These are phyloP conservation scores for Colletotrichum zoysiae DNA, from an alignment of 2,329 filamentous ascomycete species.

Conservation along the genomic window DNA sequence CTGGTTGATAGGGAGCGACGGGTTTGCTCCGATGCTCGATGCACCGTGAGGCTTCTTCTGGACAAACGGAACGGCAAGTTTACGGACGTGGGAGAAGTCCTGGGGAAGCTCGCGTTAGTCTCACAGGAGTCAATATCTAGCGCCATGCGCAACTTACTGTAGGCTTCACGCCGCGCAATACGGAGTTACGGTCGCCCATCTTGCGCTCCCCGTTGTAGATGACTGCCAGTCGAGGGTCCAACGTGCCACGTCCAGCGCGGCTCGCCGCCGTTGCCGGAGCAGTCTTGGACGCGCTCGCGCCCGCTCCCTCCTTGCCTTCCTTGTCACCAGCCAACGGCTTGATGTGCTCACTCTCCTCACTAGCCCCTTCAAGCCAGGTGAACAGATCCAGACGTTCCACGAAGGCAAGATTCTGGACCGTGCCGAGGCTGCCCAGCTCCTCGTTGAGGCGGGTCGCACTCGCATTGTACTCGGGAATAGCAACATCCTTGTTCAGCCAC, in stretches of 20 bases:
- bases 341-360: slow-evolving; percentile 93
- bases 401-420: slow-evolving; percentile 90
- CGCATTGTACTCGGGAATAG: slow-evolving; percentile 91
- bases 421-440: slow-evolving; percentile 75
- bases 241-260: slow-evolving; percentile 71
- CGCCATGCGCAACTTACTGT: slow-evolving; percentile 69
- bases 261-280: slow-evolving; percentile 57
- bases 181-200: slow-evolving; percentile 92
- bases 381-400: slow-evolving; percentile 92
- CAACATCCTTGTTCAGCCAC: slow-evolving; percentile 92
- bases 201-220: slow-evolving; percentile 93
- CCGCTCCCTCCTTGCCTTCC: slow-evolving; percentile 56
- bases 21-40: slow-evolving; percentile 55
- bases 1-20: slow-evolving; percentile 66
- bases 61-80: slow-evolving; percentile 84
- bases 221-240: slow-evolving; percentile 85
- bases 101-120: slow-evolving; percentile 51
- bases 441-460: slow-evolving; percentile 85
- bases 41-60: slow-evolving; percentile 66
- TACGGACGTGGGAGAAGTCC: slow-evolving; percentile 96
- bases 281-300: slow-evolving; percentile 53
- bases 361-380: slow-evolving; percentile 91
- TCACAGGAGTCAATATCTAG: background rate
- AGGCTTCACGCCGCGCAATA: slow-evolving; percentile 87
- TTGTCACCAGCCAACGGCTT: slow-evolving; percentile 80